Percentiles rank a stretch among this genome's conserved stretches.
Conservation (phyloP, 768 basidiomycete species). For the Lactarius evosmus region DNA sequence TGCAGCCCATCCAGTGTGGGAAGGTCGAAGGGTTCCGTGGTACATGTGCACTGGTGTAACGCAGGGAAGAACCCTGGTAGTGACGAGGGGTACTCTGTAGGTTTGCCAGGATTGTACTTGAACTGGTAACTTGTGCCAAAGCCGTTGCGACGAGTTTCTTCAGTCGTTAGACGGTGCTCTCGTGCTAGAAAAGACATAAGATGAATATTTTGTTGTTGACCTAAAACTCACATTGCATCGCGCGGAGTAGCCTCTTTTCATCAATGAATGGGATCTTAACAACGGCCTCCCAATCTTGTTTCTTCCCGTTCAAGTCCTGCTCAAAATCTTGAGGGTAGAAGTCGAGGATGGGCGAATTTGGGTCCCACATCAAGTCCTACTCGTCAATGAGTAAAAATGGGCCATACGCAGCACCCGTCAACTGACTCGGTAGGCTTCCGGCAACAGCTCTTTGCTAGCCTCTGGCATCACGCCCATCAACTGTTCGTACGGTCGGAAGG, state of each 20-base stretch:
- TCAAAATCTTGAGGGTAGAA: conserved; percentile 95
- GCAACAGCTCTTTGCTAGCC: conserved; percentile 87
- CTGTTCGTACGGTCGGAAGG: conserved; percentile 93
- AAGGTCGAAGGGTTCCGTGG: conserved; percentile 79
- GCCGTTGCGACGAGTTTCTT: conserved; percentile 72
- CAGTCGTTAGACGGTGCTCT: conserved; percentile 70
- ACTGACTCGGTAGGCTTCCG: conserved; percentile 75
- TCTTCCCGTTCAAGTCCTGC: conserved; percentile 95
- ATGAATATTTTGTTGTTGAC: not conserved
- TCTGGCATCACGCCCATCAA: conserved; percentile 96
- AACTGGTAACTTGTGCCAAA: conserved; percentile 83
- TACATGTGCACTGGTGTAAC: conserved; percentile 73
- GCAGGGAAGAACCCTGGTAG: conserved; percentile 94
- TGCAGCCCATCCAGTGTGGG: conserved; percentile 85
- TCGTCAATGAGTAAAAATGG: conserved; percentile 9
- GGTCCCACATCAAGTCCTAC: conserved; percentile 86
- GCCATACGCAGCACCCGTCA: not conserved
- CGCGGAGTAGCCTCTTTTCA: conserved; percentile 65
- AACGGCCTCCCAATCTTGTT: conserved; percentile 97
- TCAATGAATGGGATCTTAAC: conserved; percentile 99
- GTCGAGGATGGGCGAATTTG: conserved; percentile 83
- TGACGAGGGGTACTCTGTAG: conserved; percentile 82
- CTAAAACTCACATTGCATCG: conserved; percentile 69
- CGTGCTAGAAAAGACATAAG: conserved; percentile 47
- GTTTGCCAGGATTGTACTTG: conserved; percentile 57